A percentile compares a stretch with the other conserved stretches of the same genome.
Evolutionary conservation across 2,329 filamentous ascomycete species (phyloP).

Genomic region (Juglanconis juglandina): DNA sequence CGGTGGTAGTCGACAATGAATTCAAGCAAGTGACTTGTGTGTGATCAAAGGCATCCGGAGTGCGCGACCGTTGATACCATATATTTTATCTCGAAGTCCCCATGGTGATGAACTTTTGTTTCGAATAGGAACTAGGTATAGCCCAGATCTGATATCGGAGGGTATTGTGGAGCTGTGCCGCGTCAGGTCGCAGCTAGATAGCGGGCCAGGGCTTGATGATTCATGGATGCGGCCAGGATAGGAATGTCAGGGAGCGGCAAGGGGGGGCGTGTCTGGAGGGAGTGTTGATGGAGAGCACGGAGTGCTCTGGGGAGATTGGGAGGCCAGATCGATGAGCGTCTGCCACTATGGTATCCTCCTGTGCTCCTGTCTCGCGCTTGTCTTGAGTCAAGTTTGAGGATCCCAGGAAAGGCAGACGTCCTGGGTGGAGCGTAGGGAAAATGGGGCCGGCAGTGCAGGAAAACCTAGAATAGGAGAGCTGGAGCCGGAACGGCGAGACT

Average conservation of each 20-base stretch:
- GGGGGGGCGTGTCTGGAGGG: not conserved
- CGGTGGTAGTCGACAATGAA: not conserved
- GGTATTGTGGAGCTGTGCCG: constrained; percentile 12
- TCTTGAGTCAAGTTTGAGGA: constrained; percentile 16
- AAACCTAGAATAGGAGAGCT: not conserved
- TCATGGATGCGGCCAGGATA: constrained; percentile 15
- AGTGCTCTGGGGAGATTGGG: not conserved
- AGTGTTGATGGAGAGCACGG: constrained; percentile 10
- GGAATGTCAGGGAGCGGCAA: constrained; percentile 12
- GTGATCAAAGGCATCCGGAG: not conserved
- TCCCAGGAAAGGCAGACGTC: constrained; percentile 2
- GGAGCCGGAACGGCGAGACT: constrained; percentile 4
- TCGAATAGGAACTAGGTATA: constrained; percentile 3
- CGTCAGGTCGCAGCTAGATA: constrained; percentile 17
- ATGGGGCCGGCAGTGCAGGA: not conserved
- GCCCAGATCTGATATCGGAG: constrained; percentile 14
- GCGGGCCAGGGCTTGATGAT: constrained; percentile 17
- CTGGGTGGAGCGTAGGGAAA: not conserved
- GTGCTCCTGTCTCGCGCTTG: constrained; percentile 7
- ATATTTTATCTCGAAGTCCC: not conserved
- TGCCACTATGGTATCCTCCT: not conserved
- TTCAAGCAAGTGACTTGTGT: not conserved
- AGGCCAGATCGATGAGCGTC: constrained; percentile 11
- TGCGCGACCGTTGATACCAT: not conserved
- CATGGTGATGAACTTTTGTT: constrained; percentile 3